Evolutionary conservation across 768 basidiomycete genomes (phyloP), one percentile per base, ranked within the genome.

Genomic region (Lactarius indigo): DNA sequence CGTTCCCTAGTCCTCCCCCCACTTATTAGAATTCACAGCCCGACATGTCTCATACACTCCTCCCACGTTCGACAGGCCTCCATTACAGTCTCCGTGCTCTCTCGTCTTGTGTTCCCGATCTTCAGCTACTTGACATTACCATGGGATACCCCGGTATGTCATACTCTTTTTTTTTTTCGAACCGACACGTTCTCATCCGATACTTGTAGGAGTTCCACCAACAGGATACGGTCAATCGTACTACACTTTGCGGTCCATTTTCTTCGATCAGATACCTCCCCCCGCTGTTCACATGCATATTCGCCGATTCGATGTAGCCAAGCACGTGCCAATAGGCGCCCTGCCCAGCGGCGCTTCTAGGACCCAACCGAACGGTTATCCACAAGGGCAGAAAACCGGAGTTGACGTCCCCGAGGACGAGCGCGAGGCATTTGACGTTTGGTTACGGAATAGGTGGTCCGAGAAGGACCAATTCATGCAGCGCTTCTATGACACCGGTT

Each of bases 31-130:
- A 41, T 63, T 41, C 39, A 8, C 70, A 98, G 96, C 74, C 84
- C 41, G 94, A 98, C 75, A 84, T 94, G 79, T 79, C 75, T 59
- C 86, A 98, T 74, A 76, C 85, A n/a, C 83, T 99, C 13, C 85
- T 98, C 57, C 97, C 97, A 6, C 87, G 96, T 63, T 94, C 97
- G 52, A 96, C 93, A 1, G 97, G 97, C 2, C 79, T 98, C 65
- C 88, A 90, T 65, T 92, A 91, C 74, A 90, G 87, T 70, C 80
- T 98, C 56, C 86, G 92, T 33, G 88, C 93, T 0, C 83, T 98
- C 13, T 82, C 87, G 18, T 87, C 94, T 26, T 85, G 89, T 65
- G 83, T 96, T 28, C 89, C 89, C 31, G 83, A 83, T 62, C 79
- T 99, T 65, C 85, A 87, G 70, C 76, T 99, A 15, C 79, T 98